phyloP scores from a whole-genome alignment of 2,329 filamentous ascomycete genomes.

The Fusarium tupiense region DNA sequence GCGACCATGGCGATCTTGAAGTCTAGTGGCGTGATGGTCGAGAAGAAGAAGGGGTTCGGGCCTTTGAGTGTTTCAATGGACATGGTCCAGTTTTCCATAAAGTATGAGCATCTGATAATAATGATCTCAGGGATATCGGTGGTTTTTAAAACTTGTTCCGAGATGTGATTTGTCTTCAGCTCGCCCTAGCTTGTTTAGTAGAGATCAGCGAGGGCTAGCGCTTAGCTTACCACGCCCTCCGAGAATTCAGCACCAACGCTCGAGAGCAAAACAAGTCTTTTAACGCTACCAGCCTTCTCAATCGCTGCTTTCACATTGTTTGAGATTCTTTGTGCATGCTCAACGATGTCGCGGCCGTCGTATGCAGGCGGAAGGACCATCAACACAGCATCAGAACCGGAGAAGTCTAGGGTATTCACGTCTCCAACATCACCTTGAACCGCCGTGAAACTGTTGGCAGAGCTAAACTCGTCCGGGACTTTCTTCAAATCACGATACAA shows the following conservation, averaged over 20 bases:
- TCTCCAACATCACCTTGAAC: constrained; percentile 45
- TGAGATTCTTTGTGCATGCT: constrained; percentile 32
- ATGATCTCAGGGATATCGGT: constrained; percentile 39
- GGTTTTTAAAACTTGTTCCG: constrained; percentile 40
- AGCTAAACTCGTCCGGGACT: constrained; percentile 43
- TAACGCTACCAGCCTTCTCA: constrained; percentile 39
- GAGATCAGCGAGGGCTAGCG: accelerated
- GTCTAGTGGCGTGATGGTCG: constrained; percentile 48
- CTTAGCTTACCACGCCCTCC: constrained; percentile 41
- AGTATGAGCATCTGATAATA: constrained; percentile 49
- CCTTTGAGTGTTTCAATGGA: constrained; percentile 41
- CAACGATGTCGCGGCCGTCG: constrained; percentile 39
- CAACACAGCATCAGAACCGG: constrained; percentile 43
- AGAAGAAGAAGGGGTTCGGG: constrained; percentile 46
- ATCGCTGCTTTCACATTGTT: constrained; percentile 45
- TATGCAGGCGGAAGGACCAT: constrained; percentile 46
- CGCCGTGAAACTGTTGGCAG: constrained; percentile 40
- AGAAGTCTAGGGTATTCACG: constrained; percentile 44
- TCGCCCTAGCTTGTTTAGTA: constrained; percentile 43
- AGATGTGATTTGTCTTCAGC: constrained; percentile 48
- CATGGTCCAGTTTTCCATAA: constrained; percentile 53
- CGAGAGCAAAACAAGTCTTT: constrained; percentile 45
- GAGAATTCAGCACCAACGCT: constrained; percentile 48
- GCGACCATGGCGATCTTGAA: constrained; percentile 48
- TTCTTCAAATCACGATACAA: constrained; percentile 45